Base-by-base conservation (phyloP, 2,329 filamentous ascomycete species). In the Nannizzia gypsea region DNA sequence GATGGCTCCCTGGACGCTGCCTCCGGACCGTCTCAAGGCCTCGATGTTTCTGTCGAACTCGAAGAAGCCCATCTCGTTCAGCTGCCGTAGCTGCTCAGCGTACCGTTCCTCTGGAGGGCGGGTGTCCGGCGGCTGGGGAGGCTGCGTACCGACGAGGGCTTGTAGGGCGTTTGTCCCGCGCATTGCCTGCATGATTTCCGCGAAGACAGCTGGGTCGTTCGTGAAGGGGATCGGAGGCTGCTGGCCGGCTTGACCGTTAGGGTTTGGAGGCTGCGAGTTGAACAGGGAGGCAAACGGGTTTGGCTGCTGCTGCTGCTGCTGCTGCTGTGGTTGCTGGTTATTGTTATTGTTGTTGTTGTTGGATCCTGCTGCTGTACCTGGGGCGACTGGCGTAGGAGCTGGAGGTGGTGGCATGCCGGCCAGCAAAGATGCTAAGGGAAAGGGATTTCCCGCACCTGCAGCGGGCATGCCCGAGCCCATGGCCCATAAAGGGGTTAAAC, bases 51-150 rank as follows among this genome's bases (percentile, higher is more conserved):
- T 79, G 58, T 99, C 92, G 69, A 97, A 99, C 70, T 99, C 91
- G 71, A 85, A 96, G 76, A 99, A 99, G 2, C 93, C 93, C 93
- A 99, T 99, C 65, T 97, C 93, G 72, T 99, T 99, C 63, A 99
- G 77, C 75, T 97, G 90, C 62, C 90, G 81, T 56, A 99, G 78
- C 74, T 99, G 92, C 34, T 89, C 85, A 2, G 88, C 90, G 67
- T 96, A 99, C 61, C 89, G 80, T 74, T 97, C 93, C 78, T 99
- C 93, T 0, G 93, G 92, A 3, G 93, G 91, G 63, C 92, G 82
- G 68, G 81, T 95, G 74, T 99, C 93, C 2, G 81, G 74, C 3
- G 90, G 87, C 26, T 70, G 70, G 15, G 73, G 71, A 20, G 70
- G 69, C 26, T 68, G 73, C 79, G 76, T 71, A 13, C 34, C 54